Evolutionary conservation across 192 early-diverging fungal genomes (phyloP), one percentile per base, ranked within the genome.

Genomic region (Kappamyces sp.): DNA sequence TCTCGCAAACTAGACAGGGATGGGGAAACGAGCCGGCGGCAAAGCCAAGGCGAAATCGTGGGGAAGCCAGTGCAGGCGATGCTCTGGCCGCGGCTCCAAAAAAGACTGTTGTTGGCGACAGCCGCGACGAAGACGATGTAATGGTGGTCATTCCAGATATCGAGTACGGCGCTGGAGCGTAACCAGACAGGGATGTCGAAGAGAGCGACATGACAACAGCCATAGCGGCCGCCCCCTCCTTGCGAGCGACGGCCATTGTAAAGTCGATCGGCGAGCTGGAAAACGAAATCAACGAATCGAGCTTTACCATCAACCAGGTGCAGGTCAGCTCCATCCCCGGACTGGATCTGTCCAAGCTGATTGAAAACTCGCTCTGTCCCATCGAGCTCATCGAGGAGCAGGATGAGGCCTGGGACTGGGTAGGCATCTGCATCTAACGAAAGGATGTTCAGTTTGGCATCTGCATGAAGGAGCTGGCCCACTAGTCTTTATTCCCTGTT

Each of bases 81-180:
- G 50, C 36, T 52, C 36, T 52, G 36, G 50, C 36, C 22, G 50
- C 36, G 36, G 36, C 50, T 4, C 50, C 36, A 29, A 52, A 52
- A n/a, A 52, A 52, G 14, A 52, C 50, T 52, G 50, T 52, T 9
- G 29, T 52, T 31, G 50, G 50, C 12, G 36, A 38, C 12, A 22
- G 22, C 22, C 22, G 12, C 12, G 43, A 45, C 22, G 50, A 52
- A 52, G 50, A 52, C 40, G 50, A 52, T 38, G 50, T 52, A 9
- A 52, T 52, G 50, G 50, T 52, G 36, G 50, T 52, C 4, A 52
- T 52, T 31, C 50, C 50, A n/a, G 50, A 52, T 52, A 38, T 52
- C 12, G 22, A 22, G 22, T 22, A 22, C 22, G 22, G 22, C 22
- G 22, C 22, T 22, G 22, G 22, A 22, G 22, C 22, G 22, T 22